Conservation (phyloP, 768 basidiomycete genomes). For the Hemileccinum impolitum region DNA sequence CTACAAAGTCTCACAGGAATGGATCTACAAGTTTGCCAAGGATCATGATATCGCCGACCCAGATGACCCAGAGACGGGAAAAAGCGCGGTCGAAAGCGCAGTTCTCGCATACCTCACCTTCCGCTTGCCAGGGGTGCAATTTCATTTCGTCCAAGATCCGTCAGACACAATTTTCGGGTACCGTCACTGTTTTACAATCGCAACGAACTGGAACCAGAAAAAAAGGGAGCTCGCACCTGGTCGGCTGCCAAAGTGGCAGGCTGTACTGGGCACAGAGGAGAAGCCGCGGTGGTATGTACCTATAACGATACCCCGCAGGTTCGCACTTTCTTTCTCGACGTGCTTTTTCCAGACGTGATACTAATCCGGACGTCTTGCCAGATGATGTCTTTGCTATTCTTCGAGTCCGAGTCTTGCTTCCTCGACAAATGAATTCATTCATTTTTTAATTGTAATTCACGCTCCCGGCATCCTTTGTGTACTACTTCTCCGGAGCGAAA, state of each 20-base stretch:
- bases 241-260: not conserved
- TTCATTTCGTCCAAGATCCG: not conserved
- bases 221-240: not conserved
- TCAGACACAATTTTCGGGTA: not conserved
- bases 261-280: not conserved
- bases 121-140: not conserved
- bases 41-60: not conserved
- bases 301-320: too few relatives aligned
- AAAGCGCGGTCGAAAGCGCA: not conserved
- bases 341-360: too few relatives aligned
- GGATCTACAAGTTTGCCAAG: not conserved
- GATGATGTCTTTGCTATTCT: too few relatives aligned
- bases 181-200: not conserved
- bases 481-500: too few relatives aligned
- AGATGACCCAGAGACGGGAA: not conserved
- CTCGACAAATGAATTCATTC: too few relatives aligned
- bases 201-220: not conserved
- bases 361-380: too few relatives aligned
- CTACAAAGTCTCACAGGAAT: not conserved
- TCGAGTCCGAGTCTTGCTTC: too few relatives aligned
- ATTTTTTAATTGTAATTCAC: too few relatives aligned
- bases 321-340: too few relatives aligned
- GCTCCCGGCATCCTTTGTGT: too few relatives aligned
- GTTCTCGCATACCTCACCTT: not conserved
- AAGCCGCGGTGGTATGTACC: not conserved